These are phyloP conservation scores for Fusarium pseudonygamai DNA, from an alignment of 2,329 filamentous ascomycete genomes.

Conservation along the genomic window DNA sequence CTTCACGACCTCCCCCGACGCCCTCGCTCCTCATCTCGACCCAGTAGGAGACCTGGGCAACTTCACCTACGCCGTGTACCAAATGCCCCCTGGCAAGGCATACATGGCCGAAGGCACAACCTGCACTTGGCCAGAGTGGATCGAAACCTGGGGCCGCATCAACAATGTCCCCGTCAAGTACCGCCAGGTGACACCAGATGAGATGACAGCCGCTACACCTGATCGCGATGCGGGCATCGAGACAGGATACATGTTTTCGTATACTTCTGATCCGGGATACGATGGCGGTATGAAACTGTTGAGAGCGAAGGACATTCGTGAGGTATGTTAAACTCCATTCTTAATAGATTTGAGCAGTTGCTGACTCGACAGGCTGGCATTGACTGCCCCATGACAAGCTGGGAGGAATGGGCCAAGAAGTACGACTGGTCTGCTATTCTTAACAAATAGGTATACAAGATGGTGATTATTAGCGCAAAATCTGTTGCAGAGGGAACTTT, in stretches of 20 bases:
- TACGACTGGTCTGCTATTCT: slow-evolving; percentile 49
- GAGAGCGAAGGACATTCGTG: slow-evolving; percentile 54
- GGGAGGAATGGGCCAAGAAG: slow-evolving; percentile 49
- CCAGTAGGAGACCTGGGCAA: slow-evolving; percentile 58
- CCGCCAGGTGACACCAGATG: slow-evolving; percentile 51
- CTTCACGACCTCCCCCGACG: slow-evolving; percentile 55
- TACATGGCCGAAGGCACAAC: slow-evolving; percentile 60
- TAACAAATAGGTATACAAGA: background rate
- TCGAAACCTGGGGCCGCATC: slow-evolving; percentile 52
- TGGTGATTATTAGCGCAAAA: background rate
- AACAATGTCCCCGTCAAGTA: slow-evolving; percentile 50
- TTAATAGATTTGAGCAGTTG: too few species aligned
- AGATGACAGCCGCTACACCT: slow-evolving; percentile 50
- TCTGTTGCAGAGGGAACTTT: background rate
- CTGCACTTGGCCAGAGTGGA: slow-evolving; percentile 58
- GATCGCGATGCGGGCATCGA: slow-evolving; percentile 57
- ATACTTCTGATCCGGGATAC: slow-evolving; percentile 59
- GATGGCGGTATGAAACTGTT: slow-evolving; percentile 57
- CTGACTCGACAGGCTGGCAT: slow-evolving; percentile 51
- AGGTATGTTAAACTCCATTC: slow-evolving; percentile 46
- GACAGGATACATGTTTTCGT: slow-evolving; percentile 57
- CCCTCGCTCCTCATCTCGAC: slow-evolving; percentile 55
- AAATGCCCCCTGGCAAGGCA: slow-evolving; percentile 58
- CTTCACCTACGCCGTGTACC: slow-evolving; percentile 59
- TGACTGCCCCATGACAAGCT: slow-evolving; percentile 54